Evolutionary conservation across 2,329 filamentous ascomycete genomes (phyloP).

Genomic region (Botrytis cinerea): DNA sequence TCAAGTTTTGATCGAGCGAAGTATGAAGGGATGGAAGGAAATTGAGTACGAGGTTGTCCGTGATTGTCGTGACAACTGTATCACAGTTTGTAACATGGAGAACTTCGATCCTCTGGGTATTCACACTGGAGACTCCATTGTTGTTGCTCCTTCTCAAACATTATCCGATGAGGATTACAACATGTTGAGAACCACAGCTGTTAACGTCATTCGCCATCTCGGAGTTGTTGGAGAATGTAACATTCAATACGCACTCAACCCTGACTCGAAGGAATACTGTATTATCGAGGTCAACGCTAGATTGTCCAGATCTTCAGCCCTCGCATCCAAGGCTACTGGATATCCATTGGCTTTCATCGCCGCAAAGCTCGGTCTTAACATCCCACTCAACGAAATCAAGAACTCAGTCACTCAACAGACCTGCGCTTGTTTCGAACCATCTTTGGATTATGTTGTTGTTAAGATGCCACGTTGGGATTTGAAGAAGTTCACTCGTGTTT

Average conservation of each 20-base stretch:
- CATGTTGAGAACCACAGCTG: slow-evolving; percentile 95
- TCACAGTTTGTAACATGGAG: slow-evolving; percentile 98
- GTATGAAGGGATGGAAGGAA: slow-evolving; percentile 99
- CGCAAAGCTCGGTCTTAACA: slow-evolving; percentile 95
- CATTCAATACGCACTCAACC: slow-evolving; percentile 95
- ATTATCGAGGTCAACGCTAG: slow-evolving; percentile 99
- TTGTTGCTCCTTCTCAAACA: slow-evolving; percentile 95
- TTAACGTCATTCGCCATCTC: slow-evolving; percentile 97
- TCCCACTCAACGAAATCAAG: slow-evolving; percentile 91
- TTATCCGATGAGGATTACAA: slow-evolving; percentile 98
- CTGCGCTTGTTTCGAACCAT: slow-evolving; percentile 97
- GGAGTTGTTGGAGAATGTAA: slow-evolving; percentile 99
- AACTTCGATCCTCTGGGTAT: slow-evolving; percentile 98
- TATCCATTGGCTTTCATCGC: slow-evolving; percentile 97
- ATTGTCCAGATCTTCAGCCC: slow-evolving; percentile 93
- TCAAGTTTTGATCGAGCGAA: slow-evolving; percentile 97
- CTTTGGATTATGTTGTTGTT: slow-evolving; percentile 94
- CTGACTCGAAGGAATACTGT: slow-evolving; percentile 94
- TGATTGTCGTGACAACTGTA: slow-evolving; percentile 97
- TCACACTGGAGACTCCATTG: slow-evolving; percentile 98
- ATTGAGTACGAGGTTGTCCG: slow-evolving; percentile 98
- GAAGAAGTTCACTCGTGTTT: slow-evolving; percentile 98
- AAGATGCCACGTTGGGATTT: slow-evolving; percentile 99
- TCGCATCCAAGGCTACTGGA: slow-evolving; percentile 96
- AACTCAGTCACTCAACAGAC: slow-evolving; percentile 99